phyloP scores from a whole-genome alignment of 1,139 yeast species.

The Ogataea hybrid region DNA sequence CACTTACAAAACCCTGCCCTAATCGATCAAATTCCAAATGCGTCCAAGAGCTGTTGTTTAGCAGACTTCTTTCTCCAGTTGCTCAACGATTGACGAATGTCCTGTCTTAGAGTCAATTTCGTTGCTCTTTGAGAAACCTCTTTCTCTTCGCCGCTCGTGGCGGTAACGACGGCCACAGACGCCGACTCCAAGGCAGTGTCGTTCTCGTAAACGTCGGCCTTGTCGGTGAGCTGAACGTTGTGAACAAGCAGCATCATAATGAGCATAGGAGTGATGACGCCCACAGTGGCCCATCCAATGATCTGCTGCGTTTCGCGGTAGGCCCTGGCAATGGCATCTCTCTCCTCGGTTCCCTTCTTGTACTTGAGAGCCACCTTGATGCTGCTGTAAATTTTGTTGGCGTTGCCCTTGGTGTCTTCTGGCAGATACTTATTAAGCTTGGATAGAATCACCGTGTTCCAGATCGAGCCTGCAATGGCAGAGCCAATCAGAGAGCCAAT shows the following conservation, averaged over 20 bases:
- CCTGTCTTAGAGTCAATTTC: background rate
- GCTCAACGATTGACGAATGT: background rate
- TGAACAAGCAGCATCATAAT: too few species aligned
- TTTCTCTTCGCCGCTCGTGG: too few species aligned
- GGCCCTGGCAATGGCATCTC: constrained; percentile 1
- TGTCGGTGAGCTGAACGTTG: too few species aligned
- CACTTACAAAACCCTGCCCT: too few species aligned
- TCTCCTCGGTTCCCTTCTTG: constrained; percentile 1
- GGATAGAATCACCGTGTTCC: background rate
- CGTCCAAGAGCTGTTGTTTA: background rate
- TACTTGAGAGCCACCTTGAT: constrained; percentile 1
- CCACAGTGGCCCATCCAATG: constrained; percentile 4
- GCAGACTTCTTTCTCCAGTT: background rate
- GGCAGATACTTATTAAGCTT: constrained; percentile 2
- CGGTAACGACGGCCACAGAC: too few species aligned
- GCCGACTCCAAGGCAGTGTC: too few species aligned
- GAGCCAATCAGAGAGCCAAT: too few species aligned
- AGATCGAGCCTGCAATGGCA: background rate
- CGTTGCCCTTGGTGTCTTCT: background rate
- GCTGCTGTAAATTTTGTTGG: constrained; percentile 3
- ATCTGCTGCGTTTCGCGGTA: constrained; percentile 2
- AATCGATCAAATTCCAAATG: background rate
- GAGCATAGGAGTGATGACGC: background rate
- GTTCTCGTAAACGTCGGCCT: too few species aligned
- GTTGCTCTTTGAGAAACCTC: too few species aligned